Evolutionary conservation across 2,329 filamentous ascomycete species (phyloP), one percentile per base, ranked within the genome.

Genomic region (Plectosphaerella plurivora): DNA sequence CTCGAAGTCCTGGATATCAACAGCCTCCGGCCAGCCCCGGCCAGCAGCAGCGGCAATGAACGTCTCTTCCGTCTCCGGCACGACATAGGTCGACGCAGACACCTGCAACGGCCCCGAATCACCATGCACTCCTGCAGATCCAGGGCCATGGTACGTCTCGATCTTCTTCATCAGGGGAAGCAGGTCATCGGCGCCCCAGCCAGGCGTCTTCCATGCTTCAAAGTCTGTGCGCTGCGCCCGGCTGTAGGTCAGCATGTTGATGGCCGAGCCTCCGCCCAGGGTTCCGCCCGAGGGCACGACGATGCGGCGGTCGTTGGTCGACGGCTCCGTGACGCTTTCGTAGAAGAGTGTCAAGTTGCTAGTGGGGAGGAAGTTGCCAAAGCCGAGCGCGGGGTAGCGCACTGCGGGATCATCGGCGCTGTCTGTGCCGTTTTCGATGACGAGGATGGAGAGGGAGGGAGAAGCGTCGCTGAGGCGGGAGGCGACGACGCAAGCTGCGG

Each of bases 61-160:
- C 25, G 78, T 71, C 3, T 75, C 68, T 49, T 79, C 73, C 2
- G 71, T 63, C 16, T 39, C 16, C 6, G 16, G 7, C 15, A 16
- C 14, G 14, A 5, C 7, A 14, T 14, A 16, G 2, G 52, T 52
- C 11, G 63, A 69, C 2, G 65, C 66, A 0, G 78, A 81, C 24
- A 87, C 63, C 25, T 81, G 67, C 11, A 86, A 71, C 0, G 82
- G 82, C 0, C 83, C 83, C 22, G 74, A 63, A 39, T 69, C 62
- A 12, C 83, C 83, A 57, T 86, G 83, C 2, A 69, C 55, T 6
- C 68, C 67, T 47, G 69, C 62, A 5, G 71, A 61, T 50, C 71
- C 76, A 25, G 67, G 61, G 5, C 75, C 73, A 56, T 80, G 74
- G 51, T 79, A 84, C 0, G 78, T 84, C 63, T 85, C 82, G 11